Base-by-base conservation (phyloP, 2,329 filamentous ascomycete species). In the Coleophoma crateriformis region DNA sequence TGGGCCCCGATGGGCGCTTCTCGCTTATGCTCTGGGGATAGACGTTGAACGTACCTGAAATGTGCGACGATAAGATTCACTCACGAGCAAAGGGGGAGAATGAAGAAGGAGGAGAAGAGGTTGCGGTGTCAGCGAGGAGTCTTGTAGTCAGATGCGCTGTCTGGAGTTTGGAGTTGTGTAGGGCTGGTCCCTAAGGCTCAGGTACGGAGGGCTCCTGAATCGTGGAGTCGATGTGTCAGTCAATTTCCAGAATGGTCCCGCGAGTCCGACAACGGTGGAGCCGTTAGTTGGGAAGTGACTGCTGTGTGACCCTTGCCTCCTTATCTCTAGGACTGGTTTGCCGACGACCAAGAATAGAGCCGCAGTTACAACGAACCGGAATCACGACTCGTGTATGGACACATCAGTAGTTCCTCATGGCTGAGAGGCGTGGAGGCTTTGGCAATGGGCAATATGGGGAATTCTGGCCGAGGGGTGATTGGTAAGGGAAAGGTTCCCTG, bases 1-100 rank as follows among this genome's bases (percentile, higher is more conserved):
- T 27, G 6, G 27, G 2, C 8, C 27, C 27, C 27, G 27, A 27
- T 27, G 27, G 45, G 46, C 45, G 17, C 27, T 33, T 54, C 58
- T 58, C 7, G 35, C 50, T 58, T 50, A 43, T 33, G 27, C 27
- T 10, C 6, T 3, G 27, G 8, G 6, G 33, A 35, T n/a, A 27
- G 14, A 13, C 33, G 15, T 38, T 17, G 15, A 38, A 38, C 35
- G 35, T 38, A 38, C 35, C 35, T 7, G 6, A 17, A 38, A n/a
- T 8, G 35, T 7, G 35, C 35, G 35, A 38, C 35, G 35, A 38
- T 17, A 38, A 13, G 35, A 27, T 27, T 27, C 35, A 38, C 7
- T 38, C 15, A 17, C 6, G 7, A 12, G 35, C 7, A 17, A 38
- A 17, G 15, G 7, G 7, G 13, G 14, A 38, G 4, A 7, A n/a